Evolutionary conservation across 768 basidiomycete species (phyloP), one percentile per base, ranked within the genome.

Genomic region (Xerocomellus dryophilus): DNA sequence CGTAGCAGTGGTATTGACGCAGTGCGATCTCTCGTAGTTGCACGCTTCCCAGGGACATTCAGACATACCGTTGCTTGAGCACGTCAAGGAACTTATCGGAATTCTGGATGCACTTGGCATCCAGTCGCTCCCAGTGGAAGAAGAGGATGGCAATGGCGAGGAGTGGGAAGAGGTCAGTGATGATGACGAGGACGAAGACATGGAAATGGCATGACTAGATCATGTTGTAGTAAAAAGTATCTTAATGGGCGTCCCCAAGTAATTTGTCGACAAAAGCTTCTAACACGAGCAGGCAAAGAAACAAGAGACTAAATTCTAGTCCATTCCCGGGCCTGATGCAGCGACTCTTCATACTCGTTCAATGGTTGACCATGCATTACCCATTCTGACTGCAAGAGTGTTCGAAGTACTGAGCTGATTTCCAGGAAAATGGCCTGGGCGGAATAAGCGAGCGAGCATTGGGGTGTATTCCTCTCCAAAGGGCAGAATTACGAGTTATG

Each of bases 21-120:
- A 8, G 17, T 14, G 18, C 2, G 29, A 31, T 38, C 31, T 32
- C 23, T 47, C 43, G 34, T 61, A 93, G 88, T 70, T 94, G 34
- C 88, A 92, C 58, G 69, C 73, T 42, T 83, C 78, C 39, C 83
- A 93, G 60, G 81, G 82, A 23, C 82, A 93, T 67, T 80, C 85
- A 4, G 93, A 97, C 66, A 73, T 74, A 53, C 90, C 88, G 18
- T 68, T 96, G 47, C 75, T 91, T 3, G 82, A 83, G 34, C 93
- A 97, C 66, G 81, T 79, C 25, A 71, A 78, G 46, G 93, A 94
- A 59, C 78, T 97, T 43, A 78, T 92, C 48, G 70, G 71, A 7
- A 83, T 83, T 56, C 64, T 95, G 52, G 84, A 91, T 44, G 75
- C 73, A 6, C 70, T 83, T 41, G 90, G 91, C 1, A 79, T 95